A percentile compares a stretch with the other conserved stretches of the same genome.
These are phyloP conservation scores for Litchi chinensis DNA, from an alignment of 345 rosid genomes.

Conservation along the genomic window DNA sequence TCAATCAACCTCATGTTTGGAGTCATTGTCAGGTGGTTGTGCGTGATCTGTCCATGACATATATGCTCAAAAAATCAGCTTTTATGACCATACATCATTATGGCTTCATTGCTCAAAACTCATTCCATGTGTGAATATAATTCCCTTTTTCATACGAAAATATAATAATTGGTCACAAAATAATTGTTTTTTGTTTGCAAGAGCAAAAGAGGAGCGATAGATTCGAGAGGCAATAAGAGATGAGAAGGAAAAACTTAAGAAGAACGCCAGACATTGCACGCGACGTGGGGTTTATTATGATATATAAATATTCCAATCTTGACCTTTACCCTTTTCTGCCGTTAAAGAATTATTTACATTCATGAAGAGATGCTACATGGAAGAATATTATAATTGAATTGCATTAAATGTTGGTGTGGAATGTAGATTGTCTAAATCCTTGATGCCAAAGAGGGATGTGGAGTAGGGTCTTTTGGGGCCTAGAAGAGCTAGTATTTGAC, in stretches of 20 bases:
- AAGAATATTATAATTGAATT: not conserved
- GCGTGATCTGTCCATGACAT: not conserved
- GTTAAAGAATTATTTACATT: not conserved
- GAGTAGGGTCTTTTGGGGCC: not conserved
- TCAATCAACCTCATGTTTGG: not conserved
- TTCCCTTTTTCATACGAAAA: no score
- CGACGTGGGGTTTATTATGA: slow-evolving; percentile 18
- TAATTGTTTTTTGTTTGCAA: not conserved
- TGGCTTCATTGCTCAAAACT: not conserved
- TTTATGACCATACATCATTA: not conserved
- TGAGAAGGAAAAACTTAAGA: slow-evolving; percentile 11
- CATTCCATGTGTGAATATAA: slow-evolving; percentile 18
- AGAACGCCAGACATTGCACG: slow-evolving; percentile 22
- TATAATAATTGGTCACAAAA: no score
- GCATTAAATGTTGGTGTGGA: slow-evolving; percentile 10
- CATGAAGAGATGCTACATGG: not conserved
- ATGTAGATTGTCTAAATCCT: not conserved
- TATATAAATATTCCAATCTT: not conserved
- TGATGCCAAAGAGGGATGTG: not conserved
- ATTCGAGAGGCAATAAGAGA: slow-evolving; percentile 3
- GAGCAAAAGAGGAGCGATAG: not conserved
- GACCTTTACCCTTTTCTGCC: not conserved
- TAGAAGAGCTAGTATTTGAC: not conserved
- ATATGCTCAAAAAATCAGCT: not conserved
- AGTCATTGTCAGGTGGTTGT: not conserved